Conservation (phyloP, 2,329 filamentous ascomycete species). For the Aspergillus sp. region DNA sequence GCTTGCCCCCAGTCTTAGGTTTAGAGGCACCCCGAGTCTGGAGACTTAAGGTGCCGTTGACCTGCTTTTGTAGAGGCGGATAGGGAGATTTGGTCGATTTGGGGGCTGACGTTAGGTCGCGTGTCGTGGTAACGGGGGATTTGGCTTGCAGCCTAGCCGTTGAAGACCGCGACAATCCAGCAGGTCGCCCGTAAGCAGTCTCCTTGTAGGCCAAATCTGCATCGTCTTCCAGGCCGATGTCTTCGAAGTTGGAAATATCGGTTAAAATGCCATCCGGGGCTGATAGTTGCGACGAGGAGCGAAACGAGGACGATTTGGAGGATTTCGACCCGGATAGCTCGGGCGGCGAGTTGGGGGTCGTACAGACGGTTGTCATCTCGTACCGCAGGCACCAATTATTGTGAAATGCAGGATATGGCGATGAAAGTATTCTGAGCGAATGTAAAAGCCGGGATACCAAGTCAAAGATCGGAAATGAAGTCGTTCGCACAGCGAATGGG, state of each 20-base stretch:
- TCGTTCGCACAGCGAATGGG: conserved; percentile 3
- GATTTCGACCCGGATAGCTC: conserved; percentile 83
- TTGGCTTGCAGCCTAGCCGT: conserved; percentile 28
- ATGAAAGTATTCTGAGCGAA: neutral
- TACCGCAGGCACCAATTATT: conserved; percentile 12
- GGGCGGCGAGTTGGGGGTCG: conserved; percentile 66
- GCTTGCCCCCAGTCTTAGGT: conserved; percentile 23
- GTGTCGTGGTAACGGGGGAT: conserved; percentile 27
- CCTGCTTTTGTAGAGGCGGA: conserved; percentile 25
- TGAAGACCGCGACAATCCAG: conserved; percentile 26
- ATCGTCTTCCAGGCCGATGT: conserved; percentile 82
- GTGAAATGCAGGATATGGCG: neutral
- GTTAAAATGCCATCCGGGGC: conserved; percentile 65
- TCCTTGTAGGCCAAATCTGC: conserved; percentile 38
- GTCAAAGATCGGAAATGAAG: neutral
- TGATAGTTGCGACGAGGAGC: conserved; percentile 72
- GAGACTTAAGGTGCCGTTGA: conserved; percentile 26
- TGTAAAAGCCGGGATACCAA: neutral
- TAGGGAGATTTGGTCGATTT: conserved; percentile 24
- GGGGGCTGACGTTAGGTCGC: conserved; percentile 33
- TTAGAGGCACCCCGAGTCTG: conserved; percentile 28
- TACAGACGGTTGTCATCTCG: conserved; percentile 46
- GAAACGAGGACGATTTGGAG: conserved; percentile 86
- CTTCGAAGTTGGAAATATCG: conserved; percentile 84
- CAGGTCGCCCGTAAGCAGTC: conserved; percentile 29